Conservation (phyloP, 1,284 basidiomycete species). For the Limonomyces culmigenus region DNA sequence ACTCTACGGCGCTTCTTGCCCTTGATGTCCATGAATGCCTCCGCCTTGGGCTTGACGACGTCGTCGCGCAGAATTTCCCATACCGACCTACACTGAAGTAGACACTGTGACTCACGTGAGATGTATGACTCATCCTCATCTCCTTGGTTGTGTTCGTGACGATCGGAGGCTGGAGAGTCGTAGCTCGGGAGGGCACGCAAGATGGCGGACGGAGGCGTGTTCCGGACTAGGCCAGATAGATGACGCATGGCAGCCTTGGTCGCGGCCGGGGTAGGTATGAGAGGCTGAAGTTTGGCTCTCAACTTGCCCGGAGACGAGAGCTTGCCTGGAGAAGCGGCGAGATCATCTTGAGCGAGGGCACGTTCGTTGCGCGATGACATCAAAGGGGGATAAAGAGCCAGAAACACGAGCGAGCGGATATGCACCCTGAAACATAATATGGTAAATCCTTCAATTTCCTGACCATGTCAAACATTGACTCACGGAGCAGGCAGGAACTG, state of each 20-base stretch:
- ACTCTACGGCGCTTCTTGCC: slow-evolving; percentile 16
- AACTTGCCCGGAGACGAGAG: background rate
- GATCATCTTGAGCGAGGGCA: slow-evolving; percentile 7
- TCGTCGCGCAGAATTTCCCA: slow-evolving; percentile 43
- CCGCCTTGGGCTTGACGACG: slow-evolving; percentile 25
- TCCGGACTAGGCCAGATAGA: slow-evolving; percentile 35
- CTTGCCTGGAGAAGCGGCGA: background rate
- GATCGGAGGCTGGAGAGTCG: slow-evolving; percentile 4
- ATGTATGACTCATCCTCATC: slow-evolving; percentile 38
- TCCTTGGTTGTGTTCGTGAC: slow-evolving; percentile 1
- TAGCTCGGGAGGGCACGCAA: slow-evolving; percentile 39
- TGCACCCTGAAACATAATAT: slow-evolving; percentile 25
- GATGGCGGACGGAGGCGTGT: slow-evolving; percentile 36
- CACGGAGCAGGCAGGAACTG: slow-evolving; percentile 35
- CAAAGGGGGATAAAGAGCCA: slow-evolving; percentile 40
- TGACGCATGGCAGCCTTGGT: slow-evolving; percentile 32
- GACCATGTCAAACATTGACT: no score
- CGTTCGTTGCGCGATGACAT: slow-evolving; percentile 3
- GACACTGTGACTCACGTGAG: slow-evolving; percentile 26
- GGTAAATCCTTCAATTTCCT: background rate
- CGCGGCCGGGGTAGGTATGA: slow-evolving; percentile 26
- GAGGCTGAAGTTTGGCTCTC: slow-evolving; percentile 21
- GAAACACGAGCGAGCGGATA: slow-evolving; percentile 48
- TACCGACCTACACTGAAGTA: slow-evolving; percentile 34
- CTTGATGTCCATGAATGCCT: slow-evolving; percentile 4